Conservation (phyloP, 805 yeast species). For the Zygosaccharomyces kombuchaensis region DNA sequence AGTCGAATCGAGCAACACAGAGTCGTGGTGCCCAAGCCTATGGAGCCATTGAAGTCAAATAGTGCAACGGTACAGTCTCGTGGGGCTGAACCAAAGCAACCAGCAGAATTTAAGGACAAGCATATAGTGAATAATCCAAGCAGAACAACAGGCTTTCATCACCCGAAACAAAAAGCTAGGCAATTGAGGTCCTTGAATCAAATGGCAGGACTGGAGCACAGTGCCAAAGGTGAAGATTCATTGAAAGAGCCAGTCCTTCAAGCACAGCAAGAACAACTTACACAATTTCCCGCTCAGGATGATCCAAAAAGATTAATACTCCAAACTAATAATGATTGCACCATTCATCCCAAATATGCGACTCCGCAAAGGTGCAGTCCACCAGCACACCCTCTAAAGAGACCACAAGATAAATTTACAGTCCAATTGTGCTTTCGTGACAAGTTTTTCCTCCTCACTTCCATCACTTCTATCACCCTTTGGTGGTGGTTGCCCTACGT, state of each 20-base stretch:
- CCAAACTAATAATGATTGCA: not conserved
- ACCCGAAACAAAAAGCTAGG: not conserved
- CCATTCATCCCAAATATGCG: not conserved
- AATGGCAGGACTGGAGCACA: not conserved
- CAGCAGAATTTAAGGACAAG: not conserved
- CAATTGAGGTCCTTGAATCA: not conserved
- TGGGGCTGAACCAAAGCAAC: not conserved
- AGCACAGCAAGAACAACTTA: not conserved
- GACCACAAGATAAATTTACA: not conserved
- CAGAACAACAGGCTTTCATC: not conserved
- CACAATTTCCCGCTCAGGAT: not conserved
- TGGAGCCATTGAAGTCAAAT: too few species aligned
- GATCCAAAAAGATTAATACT: not conserved
- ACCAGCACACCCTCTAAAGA: not conserved
- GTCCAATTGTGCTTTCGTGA: not conserved
- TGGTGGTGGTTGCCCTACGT: slow-evolving; percentile 6
- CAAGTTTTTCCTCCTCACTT: not conserved
- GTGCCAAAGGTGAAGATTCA: not conserved
- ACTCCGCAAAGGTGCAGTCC: not conserved
- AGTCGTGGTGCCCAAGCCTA: too few species aligned
- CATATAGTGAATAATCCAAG: not conserved
- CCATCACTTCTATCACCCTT: not conserved
- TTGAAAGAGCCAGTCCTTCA: not conserved
- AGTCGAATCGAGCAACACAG: too few species aligned
- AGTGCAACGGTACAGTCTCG: too few species aligned